Evolutionary conservation across 2,329 filamentous ascomycete species (phyloP).

Genomic region (Botrytis deweyae): DNA sequence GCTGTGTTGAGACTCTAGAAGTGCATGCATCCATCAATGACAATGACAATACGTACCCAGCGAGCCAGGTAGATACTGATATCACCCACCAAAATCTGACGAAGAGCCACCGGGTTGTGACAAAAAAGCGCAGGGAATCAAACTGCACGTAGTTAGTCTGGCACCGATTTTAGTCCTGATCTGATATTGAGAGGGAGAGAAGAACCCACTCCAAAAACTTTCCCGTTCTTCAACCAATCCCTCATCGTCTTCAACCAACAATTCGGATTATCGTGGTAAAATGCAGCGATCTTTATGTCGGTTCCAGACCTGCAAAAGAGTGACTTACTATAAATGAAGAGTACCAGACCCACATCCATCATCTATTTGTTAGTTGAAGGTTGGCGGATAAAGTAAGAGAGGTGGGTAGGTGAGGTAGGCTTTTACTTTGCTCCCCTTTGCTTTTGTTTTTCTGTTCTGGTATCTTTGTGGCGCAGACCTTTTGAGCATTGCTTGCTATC

Average conservation of each 20-base stretch:
- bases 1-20: neutral
- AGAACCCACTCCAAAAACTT: neutral
- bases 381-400: neutral
- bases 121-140: neutral
- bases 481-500: neutral
- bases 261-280: neutral
- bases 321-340: neutral
- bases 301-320: neutral
- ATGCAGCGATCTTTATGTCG: neutral
- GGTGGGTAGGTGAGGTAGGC: neutral
- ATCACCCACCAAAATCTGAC: neutral
- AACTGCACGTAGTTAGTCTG: neutral
- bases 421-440: neutral
- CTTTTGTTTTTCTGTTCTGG: neutral
- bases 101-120: neutral
- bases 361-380: neutral
- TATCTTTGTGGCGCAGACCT: constrained; percentile 3
- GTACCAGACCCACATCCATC: neutral
- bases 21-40: neutral
- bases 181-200: neutral
- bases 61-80: neutral
- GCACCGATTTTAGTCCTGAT: neutral
- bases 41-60: neutral
- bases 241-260: constrained; percentile 2
- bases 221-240: neutral